Base-by-base conservation (phyloP, 2,329 filamentous ascomycete species). In the Scolecobasidium constrictum region DNA sequence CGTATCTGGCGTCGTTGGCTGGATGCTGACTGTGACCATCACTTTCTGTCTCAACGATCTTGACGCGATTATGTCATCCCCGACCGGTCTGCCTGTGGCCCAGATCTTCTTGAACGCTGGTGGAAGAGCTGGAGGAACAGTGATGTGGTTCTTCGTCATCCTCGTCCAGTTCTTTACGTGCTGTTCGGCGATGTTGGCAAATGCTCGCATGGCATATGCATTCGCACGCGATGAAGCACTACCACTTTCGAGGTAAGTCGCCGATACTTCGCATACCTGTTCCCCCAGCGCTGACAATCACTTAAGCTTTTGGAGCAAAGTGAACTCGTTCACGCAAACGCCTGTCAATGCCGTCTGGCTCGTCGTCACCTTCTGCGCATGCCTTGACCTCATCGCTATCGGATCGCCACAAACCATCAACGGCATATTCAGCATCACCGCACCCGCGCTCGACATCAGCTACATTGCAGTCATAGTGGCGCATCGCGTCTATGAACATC, bases 121-220 rank as follows among this genome's bases (percentile, higher is more conserved):
- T 7, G 75, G 75, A 2, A 65, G 58, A 47, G 64, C 56, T 3
- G 74, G 73, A n/a, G 75, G 72, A 21, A 74, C 72, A 0, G 53
- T 67, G 13, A 78, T 78, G 74, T 77, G 73, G 71, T 70, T 69
- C 43, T 75, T 75, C 46, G 71, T 76, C 15, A 74, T 79, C 46
- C 64, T 81, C 1, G 73, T 81, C 2, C 77, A 80, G 46, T 75
- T 77, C 55, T 79, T 81, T 59, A 80, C 77, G 0, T 75, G 76
- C 16, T 76, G 74, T 43, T 73, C 73, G 15, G 77, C 77, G 3
- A 76, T 80, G 74, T 56, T 80, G 36, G 75, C 77, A 26, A 75
- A 79, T 55, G 77, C 73, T 17, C 64, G 73, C 47, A 77, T 78
- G 72, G 72, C 72, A 2, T 78, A 73, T 55, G 75, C 75, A 2